Percentiles rank a stretch among this genome's conserved stretches.
phyloP scores from a whole-genome alignment of 1,139 yeast species.

The Suhomyces yuchorum region DNA sequence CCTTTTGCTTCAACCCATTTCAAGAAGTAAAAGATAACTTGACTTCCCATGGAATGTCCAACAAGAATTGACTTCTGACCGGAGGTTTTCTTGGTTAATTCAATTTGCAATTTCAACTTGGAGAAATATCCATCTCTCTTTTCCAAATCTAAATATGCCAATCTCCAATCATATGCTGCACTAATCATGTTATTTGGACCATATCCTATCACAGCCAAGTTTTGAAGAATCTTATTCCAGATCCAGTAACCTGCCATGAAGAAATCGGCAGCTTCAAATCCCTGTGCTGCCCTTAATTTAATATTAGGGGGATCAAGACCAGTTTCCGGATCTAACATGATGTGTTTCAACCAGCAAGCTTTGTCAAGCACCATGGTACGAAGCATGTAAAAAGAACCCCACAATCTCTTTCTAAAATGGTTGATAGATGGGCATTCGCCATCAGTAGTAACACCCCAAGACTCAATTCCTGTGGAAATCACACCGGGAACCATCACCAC shows the following conservation, averaged over 20 bases:
- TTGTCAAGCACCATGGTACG: conserved; percentile 90
- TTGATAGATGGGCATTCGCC: conserved; percentile 79
- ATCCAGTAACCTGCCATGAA: conserved; percentile 98
- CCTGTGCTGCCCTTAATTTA: conserved; percentile 87
- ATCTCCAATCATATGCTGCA: conserved; percentile 96
- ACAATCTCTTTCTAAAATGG: conserved; percentile 85
- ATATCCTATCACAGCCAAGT: conserved; percentile 90
- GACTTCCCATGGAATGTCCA: conserved; percentile 98
- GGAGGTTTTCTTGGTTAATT: conserved; percentile 45
- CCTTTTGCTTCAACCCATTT: conserved; percentile 97
- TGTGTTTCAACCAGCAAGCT: conserved; percentile 88
- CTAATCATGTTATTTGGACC: conserved; percentile 87
- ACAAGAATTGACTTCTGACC: conserved; percentile 78
- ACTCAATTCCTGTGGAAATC: conserved; percentile 90
- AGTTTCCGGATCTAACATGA: conserved; percentile 85
- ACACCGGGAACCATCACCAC: conserved; percentile 96
- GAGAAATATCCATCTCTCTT: conserved; percentile 82
- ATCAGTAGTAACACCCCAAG: conserved; percentile 74
- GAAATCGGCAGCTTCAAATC: conserved; percentile 96
- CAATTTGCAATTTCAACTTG: conserved; percentile 72
- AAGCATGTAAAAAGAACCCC: conserved; percentile 98
- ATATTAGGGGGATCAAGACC: conserved; percentile 89
- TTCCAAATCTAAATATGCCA: conserved; percentile 87
- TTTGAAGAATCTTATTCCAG: conserved; percentile 93
- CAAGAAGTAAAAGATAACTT: conserved; percentile 79